Percentiles rank a stretch among this genome's conserved stretches.
These are phyloP conservation scores for Sarocladium oryzae DNA, from an alignment of 2,329 filamentous ascomycete genomes.

Conservation along the genomic window DNA sequence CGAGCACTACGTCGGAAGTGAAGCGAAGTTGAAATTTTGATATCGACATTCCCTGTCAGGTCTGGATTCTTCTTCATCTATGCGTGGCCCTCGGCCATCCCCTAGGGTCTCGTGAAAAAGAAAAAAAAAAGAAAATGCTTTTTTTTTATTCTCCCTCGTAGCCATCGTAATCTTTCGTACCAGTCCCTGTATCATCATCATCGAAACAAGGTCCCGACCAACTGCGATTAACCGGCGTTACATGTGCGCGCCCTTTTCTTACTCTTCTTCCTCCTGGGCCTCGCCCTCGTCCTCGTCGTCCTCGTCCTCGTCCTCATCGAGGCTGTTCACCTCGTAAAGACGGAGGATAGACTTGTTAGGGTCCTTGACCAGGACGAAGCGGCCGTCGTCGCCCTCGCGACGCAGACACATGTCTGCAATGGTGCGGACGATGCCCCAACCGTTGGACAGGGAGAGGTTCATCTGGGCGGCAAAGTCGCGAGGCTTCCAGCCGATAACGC, in stretches of 20 bases:
- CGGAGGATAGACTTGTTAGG: slow-evolving; percentile 95
- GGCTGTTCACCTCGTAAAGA: slow-evolving; percentile 85
- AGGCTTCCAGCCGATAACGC: slow-evolving; percentile 96
- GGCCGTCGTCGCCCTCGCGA: slow-evolving; percentile 67
- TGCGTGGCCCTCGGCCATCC: background rate
- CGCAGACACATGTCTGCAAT: slow-evolving; percentile 91
- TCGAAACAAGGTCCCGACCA: background rate
- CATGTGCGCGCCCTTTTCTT: background rate
- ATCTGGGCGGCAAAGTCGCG: slow-evolving; percentile 95
- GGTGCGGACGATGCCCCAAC: slow-evolving; percentile 97
- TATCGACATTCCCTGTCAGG: too few species aligned
- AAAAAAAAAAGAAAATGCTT: background rate
- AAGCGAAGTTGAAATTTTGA: too few species aligned
- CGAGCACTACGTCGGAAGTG: too few species aligned
- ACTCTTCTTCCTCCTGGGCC: slow-evolving; percentile 33
- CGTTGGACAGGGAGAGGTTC: slow-evolving; percentile 94
- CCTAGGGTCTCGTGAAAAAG: background rate
- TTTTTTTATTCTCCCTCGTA: background rate
- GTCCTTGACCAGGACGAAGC: slow-evolving; percentile 80
- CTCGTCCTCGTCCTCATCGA: slow-evolving; percentile 77
- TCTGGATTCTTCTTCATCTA: background rate
- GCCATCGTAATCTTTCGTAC: background rate
- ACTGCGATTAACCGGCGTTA: background rate
- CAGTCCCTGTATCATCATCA: background rate
- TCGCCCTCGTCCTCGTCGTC: slow-evolving; percentile 52